Base-by-base conservation (phyloP, 2,329 filamentous ascomycete genomes). In the Raffaelea ambrosiae region DNA sequence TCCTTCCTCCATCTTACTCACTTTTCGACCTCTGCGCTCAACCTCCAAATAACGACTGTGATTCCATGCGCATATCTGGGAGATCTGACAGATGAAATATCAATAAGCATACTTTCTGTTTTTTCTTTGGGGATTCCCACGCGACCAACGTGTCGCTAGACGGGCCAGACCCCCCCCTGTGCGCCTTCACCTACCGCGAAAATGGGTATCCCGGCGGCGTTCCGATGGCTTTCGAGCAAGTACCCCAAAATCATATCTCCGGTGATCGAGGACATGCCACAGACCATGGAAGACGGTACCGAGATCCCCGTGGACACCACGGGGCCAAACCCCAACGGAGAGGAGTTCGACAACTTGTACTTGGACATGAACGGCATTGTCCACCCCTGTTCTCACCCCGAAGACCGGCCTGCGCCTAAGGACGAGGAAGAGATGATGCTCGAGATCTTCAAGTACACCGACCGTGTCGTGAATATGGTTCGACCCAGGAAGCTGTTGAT, bases 351-450 rank as follows among this genome's bases (percentile, higher is more conserved):
- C 69, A 98, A 98, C 61, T 74, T 98, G 5, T 98, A 98, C 62
- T 79, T 98, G 54, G 93, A 98, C 61, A 97, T 98, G 91, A 98
- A 98, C 66, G 94, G 93, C 63, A 98, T 98, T 56, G 93, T 98
- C 35, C 93, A 98, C 72, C 94, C 94, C 29, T 98, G 93, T 70
- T 95, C 91, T 42, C 93, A 98, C 69, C 93, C 93, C 1, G 93
- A 98, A 65, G 91, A 97, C 61, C 81, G 82, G 53, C 89, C 93
- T 2, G 81, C 93, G 4, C 93, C 93, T 11, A 86, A 84, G 60
- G 91, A 93, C 52, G 93, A 98, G 70, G 88, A 95, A 64, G 93
- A 97, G 69, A 98, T 98, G 93, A 98, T 98, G 93, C 65, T 96
- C 58, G 94, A 94, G 62, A 83, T 98, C 52, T 98, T 98, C 74